Evolutionary conservation across 257 asterid genomes (phyloP).

Genomic region (Lycium barbarum): DNA sequence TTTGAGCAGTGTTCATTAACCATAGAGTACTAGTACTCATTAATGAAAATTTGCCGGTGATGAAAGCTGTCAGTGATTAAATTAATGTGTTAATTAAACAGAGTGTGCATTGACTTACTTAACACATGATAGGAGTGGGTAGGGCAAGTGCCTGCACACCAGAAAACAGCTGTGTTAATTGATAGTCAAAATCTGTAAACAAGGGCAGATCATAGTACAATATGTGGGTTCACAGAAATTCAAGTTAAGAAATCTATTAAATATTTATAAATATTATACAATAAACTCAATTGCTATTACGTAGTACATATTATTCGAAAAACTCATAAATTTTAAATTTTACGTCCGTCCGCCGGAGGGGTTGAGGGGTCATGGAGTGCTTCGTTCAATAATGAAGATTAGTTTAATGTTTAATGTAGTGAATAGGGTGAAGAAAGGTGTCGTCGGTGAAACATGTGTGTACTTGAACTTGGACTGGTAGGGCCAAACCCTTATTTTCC

Average conservation of each 20-base stretch:
- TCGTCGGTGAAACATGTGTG: background rate
- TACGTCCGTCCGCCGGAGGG: too few relatives aligned
- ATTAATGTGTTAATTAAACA: background rate
- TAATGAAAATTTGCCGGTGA: background rate
- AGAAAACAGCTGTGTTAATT: slow-evolving; percentile 10
- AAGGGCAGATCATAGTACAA: background rate
- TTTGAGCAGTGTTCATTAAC: too few relatives aligned
- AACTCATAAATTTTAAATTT: too few relatives aligned
- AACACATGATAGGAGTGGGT: background rate
- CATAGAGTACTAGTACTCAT: too few relatives aligned
- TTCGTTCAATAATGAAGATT: background rate
- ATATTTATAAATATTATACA: too few relatives aligned
- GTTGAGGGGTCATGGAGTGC: background rate
- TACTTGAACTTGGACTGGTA: background rate
- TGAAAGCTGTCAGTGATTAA: background rate
- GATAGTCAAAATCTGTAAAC: background rate
- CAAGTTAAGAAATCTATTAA: too few relatives aligned
- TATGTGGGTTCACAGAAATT: background rate
- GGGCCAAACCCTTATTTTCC: too few relatives aligned
- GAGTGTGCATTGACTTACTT: background rate
- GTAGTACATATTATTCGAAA: too few relatives aligned
- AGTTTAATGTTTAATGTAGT: background rate
- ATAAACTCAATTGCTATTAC: too few relatives aligned
- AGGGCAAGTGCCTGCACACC: background rate
- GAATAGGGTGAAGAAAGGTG: background rate